Conservation (phyloP, 78 protist species). For the Isochrysis galbana region DNA sequence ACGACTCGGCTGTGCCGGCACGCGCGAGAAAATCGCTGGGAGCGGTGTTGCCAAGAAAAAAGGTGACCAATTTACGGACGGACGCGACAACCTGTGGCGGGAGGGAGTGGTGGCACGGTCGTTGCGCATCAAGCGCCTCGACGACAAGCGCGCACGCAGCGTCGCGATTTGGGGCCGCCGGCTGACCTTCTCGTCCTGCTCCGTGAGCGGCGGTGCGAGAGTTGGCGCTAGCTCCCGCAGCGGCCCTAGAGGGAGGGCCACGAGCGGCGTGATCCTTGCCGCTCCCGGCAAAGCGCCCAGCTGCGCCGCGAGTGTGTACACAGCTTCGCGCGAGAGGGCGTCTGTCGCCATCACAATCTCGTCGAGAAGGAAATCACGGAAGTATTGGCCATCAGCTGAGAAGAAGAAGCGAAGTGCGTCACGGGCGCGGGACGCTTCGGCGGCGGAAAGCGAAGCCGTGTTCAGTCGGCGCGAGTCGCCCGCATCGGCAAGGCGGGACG, state of each 20-base stretch:
- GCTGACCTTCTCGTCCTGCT: background rate
- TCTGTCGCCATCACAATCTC: background rate
- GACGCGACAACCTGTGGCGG: background rate
- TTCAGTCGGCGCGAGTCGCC: background rate
- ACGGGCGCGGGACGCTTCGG: background rate
- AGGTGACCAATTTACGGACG: background rate
- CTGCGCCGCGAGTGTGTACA: too few relatives aligned
- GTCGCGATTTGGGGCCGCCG: too few relatives aligned
- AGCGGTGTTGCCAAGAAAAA: background rate
- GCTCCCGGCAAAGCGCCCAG: too few relatives aligned
- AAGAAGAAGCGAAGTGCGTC: constrained; percentile 37
- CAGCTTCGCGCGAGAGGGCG: constrained; percentile 24
- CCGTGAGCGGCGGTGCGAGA: constrained; percentile 6
- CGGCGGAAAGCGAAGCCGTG: background rate
- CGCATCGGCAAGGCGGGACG: background rate
- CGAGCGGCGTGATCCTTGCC: background rate
- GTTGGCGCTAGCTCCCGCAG: background rate
- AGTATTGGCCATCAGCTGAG: background rate
- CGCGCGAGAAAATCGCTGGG: background rate
- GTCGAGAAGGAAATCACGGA: constrained; percentile 27
- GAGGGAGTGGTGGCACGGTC: too few relatives aligned
- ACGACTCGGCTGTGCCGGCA: background rate
- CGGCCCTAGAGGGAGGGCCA: background rate
- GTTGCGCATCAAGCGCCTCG: too few relatives aligned
- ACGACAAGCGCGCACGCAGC: too few relatives aligned